A percentile compares a stretch with the other conserved stretches of the same genome.
Evolutionary conservation across 495 filamentous ascomycete species (phyloP).

Genomic region (Amorphotheca resinae): DNA sequence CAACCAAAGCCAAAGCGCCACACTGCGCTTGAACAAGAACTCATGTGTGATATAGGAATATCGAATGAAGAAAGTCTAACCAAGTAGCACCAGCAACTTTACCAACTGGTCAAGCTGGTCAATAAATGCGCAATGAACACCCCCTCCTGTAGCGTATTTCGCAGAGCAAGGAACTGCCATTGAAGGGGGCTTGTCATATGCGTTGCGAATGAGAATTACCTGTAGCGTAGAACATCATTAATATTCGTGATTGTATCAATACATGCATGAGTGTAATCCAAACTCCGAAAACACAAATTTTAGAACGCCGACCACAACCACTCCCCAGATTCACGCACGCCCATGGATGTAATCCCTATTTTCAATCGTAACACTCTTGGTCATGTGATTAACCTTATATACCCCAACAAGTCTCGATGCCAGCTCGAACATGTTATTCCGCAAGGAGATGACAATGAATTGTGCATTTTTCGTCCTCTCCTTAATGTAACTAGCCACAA

Average conservation of each 20-base stretch:
- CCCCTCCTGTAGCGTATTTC: too few species aligned
- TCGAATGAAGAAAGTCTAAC: too few species aligned
- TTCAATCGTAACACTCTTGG: constrained; percentile 92
- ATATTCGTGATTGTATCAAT: constrained; percentile 4
- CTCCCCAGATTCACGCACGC: constrained; percentile 8
- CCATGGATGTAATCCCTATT: constrained; percentile 67
- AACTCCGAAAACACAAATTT: neutral
- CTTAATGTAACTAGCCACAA: constrained; percentile 97
- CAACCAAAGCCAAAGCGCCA: too few species aligned
- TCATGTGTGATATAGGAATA: too few species aligned
- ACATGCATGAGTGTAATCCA: neutral
- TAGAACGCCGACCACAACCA: constrained; percentile 6
- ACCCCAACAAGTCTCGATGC: constrained; percentile 87
- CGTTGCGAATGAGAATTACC: too few species aligned
- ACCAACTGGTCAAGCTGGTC: too few species aligned
- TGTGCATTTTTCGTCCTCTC: constrained; percentile 98
- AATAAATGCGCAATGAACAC: too few species aligned
- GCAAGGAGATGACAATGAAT: constrained; percentile 93
- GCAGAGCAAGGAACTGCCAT: too few species aligned
- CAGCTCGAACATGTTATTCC: constrained; percentile 99
- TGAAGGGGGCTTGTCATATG: too few species aligned
- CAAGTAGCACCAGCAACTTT: too few species aligned
- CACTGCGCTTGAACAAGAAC: too few species aligned
- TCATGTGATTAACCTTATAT: constrained; percentile 99
- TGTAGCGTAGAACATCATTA: constrained; percentile 1